Conservation (phyloP, 306 rosid species). For the Vigna radiata region DNA sequence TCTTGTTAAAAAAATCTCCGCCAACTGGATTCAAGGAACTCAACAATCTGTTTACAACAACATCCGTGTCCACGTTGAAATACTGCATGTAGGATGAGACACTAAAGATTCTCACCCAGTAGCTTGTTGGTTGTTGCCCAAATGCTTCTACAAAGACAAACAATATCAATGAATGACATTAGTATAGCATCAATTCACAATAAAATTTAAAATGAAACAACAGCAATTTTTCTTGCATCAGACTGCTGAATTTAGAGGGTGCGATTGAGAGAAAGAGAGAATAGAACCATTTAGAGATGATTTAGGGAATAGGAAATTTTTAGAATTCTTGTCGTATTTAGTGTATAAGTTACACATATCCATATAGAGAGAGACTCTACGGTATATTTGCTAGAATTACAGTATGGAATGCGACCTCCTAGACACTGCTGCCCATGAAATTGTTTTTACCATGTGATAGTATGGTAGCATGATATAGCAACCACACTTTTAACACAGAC, state of each 20-base stretch:
- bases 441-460: neutral
- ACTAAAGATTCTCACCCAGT: slow-evolving; percentile 76
- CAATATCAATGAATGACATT: slow-evolving; percentile 10
- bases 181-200: neutral
- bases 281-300: neutral
- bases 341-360: neutral
- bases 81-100: slow-evolving; percentile 73
- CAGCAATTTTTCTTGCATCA: neutral
- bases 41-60: slow-evolving; percentile 67
- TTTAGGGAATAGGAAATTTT: neutral
- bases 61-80: slow-evolving; percentile 80
- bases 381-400: neutral
- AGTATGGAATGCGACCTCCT: neutral
- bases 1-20: slow-evolving; percentile 73
- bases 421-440: neutral
- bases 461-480: too few relatives aligned
- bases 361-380: neutral
- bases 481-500: neutral
- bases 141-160: slow-evolving; percentile 56
- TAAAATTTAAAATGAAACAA: neutral
- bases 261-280: too few relatives aligned
- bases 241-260: neutral
- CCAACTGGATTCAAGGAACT: slow-evolving; percentile 69
- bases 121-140: slow-evolving; percentile 73
- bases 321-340: neutral